Percentiles rank a stretch among this genome's conserved stretches.
phyloP scores from a whole-genome alignment of 2,329 filamentous ascomycete species.

The Monosporascus ibericus region DNA sequence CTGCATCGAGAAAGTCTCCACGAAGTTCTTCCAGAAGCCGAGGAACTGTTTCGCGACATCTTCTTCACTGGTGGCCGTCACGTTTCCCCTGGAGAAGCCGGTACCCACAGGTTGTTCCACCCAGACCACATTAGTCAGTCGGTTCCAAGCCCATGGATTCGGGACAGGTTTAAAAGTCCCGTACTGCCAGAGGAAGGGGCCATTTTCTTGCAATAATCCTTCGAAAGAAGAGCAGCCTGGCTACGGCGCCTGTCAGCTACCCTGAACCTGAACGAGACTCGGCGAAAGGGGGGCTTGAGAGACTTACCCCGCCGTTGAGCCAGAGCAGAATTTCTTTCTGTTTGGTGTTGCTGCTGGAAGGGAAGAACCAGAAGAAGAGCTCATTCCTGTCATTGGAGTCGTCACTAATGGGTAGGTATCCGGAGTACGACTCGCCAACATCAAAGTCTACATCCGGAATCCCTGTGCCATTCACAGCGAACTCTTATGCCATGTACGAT shows the following conservation, averaged over 20 bases:
- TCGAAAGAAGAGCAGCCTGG: constrained; percentile 57
- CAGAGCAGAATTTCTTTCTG: constrained; percentile 49
- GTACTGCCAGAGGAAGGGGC: constrained; percentile 64
- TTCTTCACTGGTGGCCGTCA: constrained; percentile 58
- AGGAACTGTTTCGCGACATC: constrained; percentile 68
- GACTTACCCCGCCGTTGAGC: constrained; percentile 40
- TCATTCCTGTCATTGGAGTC: constrained; percentile 32
- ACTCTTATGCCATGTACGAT: constrained; percentile 33
- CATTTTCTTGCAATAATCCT: constrained; percentile 71
- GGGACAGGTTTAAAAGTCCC: constrained; percentile 60
- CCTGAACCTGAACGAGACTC: background rate
- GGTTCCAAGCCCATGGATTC: constrained; percentile 70
- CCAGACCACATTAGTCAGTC: constrained; percentile 72
- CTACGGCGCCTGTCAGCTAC: constrained; percentile 19
- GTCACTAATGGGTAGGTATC: constrained; percentile 48
- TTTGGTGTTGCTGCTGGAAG: constrained; percentile 35
- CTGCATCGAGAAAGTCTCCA: constrained; percentile 46
- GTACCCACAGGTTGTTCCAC: constrained; percentile 63
- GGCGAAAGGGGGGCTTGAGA: background rate
- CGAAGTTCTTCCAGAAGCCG: constrained; percentile 62
- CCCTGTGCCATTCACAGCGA: constrained; percentile 52
- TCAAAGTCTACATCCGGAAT: constrained; percentile 62
- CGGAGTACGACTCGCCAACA: constrained; percentile 52
- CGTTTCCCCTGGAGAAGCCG: constrained; percentile 61
- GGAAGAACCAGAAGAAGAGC: constrained; percentile 55